Evolutionary conservation across 2,329 filamentous ascomycete genomes (phyloP), one percentile per base, ranked within the genome.

Genomic region (Monilinia laxa): DNA sequence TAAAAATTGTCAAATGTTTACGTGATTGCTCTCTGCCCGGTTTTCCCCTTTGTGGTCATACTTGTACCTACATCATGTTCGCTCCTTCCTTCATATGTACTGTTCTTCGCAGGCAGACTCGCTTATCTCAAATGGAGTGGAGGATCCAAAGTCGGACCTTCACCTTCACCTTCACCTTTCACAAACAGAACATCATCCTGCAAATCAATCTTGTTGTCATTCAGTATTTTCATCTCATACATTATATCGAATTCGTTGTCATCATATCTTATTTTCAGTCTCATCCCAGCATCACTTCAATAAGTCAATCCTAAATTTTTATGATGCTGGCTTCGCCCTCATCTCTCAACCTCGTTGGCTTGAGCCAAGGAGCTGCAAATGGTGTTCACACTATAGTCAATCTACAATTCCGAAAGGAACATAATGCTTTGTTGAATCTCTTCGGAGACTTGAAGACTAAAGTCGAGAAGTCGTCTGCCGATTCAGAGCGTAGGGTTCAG

Each of bases 1-100:
- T 68, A 66, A 69, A 69, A 54, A 67, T 64, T 12, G 31, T 20
- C 31, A 51, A 40, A 55, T 35, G 42, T 35, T 59, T 23, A 2
- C 25, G 58, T 62, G 58, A 62, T 25, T 11, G 11, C 28, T 18
- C 5, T 9, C 7, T 14, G 31, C 3, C 9, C 31, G 1, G 18
- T 4, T 35, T 31, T 25, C 7, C 16, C 31, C 12, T 40, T 59
- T 16, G 12, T 14, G 3, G 3, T 14, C 11, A 40, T n/a, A 16
- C 16, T 28, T 28, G 16, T 9, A 20, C 14, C 28, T 4, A 28
- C 4, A 35, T 59, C 40, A 5, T 6, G 16, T 47, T 35, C 12
- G 20, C 28, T 38, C 28, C 14, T 47, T 60, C n/a, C 18, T 51
- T 16, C 16, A 10, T 4, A 31, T 54, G 18, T n/a, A 28, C n/a